Conservation (phyloP, 768 basidiomycete genomes). For the Imleria badia region DNA sequence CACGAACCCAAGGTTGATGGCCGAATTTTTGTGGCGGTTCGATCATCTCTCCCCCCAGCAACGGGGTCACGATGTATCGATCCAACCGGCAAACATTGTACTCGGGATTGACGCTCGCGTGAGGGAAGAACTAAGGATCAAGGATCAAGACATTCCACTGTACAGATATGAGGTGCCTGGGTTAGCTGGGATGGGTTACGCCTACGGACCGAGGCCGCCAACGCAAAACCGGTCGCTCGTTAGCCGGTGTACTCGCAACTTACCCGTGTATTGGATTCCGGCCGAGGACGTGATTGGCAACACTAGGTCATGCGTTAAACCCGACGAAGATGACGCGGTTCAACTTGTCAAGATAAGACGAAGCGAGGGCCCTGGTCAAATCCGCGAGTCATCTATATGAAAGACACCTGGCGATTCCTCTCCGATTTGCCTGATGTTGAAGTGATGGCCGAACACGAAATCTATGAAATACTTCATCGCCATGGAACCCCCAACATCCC, state of each 20-base stretch:
- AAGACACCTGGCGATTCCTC: no score
- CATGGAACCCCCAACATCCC: slow-evolving; percentile 1
- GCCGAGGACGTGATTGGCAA: no score
- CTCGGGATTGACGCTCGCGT: not conserved
- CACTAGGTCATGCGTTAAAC: no score
- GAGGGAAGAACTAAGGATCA: not conserved
- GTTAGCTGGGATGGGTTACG: not conserved
- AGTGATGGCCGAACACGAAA: not conserved
- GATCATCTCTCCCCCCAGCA: not conserved
- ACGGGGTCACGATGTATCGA: no score
- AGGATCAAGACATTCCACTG: not conserved
- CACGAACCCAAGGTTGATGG: not conserved
- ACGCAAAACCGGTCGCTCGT: no score
- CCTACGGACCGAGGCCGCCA: slow-evolving; percentile 1
- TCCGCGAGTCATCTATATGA: no score
- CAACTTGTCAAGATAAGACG: not conserved
- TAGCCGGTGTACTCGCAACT: no score
- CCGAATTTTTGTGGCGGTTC: not conserved
- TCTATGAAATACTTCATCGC: not conserved
- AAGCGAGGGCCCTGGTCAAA: not conserved
- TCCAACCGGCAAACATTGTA: not conserved
- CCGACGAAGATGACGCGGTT: no score
- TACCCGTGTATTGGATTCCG: no score
- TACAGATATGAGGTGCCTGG: not conserved
- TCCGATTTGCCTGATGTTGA: no score